Evolutionary conservation across 2,329 filamentous ascomycete genomes (phyloP), one percentile per base, ranked within the genome.

Genomic region (Aspergillus ustus): DNA sequence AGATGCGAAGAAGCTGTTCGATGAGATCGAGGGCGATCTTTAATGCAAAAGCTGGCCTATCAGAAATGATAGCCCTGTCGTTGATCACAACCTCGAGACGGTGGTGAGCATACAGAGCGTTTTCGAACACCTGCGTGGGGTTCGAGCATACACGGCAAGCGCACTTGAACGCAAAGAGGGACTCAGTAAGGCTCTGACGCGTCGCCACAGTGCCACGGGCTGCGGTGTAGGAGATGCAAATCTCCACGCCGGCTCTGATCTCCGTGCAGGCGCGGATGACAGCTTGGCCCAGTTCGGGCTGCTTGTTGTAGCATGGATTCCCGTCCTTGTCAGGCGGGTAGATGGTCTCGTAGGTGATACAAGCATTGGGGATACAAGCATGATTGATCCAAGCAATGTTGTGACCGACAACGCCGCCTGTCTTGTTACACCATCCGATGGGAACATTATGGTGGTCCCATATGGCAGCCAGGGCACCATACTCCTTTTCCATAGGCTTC

Each of bases 231-330:
- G 66, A 40, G 43, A 70, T 57, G 3, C 66, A 71, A 44, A 75
- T 66, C 50, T 76, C 71, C 20, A 69, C 65, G 1, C 70, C 72
- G 5, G 44, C 44, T 8, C 43, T 28, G 48, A 76, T 71, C 11
- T 63, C 52, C 15, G 19, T 59, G 37, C 52, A 61, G 9, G 69
- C 66, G 29, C 65, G 66, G 3, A 72, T 55, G 0, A 62, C 49
- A 1, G 66, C 56, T 6, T 50, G 60, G 8, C 34, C 52, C 2
- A 62, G 19, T 2, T 13, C 34, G 2, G 60, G 49, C 28, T 40
- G 37, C 9, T 20, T 22, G 20, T 50, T 13, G 20, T 20, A 45
- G 7, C 17, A 4, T 0, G 19, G 37, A 22, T 25, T 31, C 17
- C 46, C 57, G 28, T 46, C 28, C 9, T 59, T 19, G 40, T 52